Evolutionary conservation across 192 early-diverging fungal species (phyloP).

Genomic region (Backusella australiensis): DNA sequence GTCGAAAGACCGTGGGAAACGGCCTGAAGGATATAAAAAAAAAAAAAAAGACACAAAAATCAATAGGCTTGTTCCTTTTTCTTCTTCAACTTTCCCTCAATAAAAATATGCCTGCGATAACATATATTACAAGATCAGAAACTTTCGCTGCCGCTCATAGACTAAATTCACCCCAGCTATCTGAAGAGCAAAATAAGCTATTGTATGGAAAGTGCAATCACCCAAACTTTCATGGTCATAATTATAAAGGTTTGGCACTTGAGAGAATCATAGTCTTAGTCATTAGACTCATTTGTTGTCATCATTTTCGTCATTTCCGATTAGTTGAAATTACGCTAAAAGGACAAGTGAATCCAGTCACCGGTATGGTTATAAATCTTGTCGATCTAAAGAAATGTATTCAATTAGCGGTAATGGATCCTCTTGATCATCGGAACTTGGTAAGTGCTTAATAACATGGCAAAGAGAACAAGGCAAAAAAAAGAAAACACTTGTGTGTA

Average conservation of each 20-base stretch:
- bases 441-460: slow-evolving; percentile 34
- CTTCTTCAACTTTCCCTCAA: slow-evolving; percentile 1
- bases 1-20: no score
- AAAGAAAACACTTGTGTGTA: no score
- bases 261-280: neutral
- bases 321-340: slow-evolving; percentile 70
- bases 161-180: slow-evolving; percentile 72
- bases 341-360: slow-evolving; percentile 70
- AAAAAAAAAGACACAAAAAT: neutral
- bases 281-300: neutral
- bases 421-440: slow-evolving; percentile 86
- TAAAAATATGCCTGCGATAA: slow-evolving; percentile 43
- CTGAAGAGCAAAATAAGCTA: slow-evolving; percentile 65
- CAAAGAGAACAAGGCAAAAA: neutral
- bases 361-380: slow-evolving; percentile 89
- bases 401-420: slow-evolving; percentile 66
- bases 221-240: slow-evolving; percentile 85
- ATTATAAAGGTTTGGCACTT: slow-evolving; percentile 65
- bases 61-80: neutral
- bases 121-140: slow-evolving; percentile 73
- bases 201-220: slow-evolving; percentile 91
- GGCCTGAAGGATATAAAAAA: neutral
- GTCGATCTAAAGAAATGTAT: slow-evolving; percentile 78
- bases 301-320: neutral
- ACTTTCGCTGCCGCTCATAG: slow-evolving; percentile 90